phyloP scores from a whole-genome alignment of 306 rosid genomes.

The Gillenia trifoliata region DNA sequence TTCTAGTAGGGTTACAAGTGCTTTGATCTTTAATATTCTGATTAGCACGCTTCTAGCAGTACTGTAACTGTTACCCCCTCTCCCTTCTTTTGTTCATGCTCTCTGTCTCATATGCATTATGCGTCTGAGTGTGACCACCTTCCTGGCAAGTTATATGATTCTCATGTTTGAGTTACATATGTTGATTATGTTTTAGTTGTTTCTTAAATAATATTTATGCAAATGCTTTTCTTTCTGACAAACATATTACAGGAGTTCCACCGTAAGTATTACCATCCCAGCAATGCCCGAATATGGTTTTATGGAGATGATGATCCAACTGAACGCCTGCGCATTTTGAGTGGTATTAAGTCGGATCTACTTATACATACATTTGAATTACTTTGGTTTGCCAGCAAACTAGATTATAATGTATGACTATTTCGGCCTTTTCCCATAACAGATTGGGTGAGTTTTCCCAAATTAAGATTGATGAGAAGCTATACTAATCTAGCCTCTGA shows the following conservation, averaged over 20 bases:
- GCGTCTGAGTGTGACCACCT: neutral
- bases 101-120: neutral
- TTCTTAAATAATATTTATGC: neutral
- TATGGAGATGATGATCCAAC: slow-evolving; percentile 96
- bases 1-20: neutral
- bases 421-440: neutral
- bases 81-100: neutral
- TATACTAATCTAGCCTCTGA: neutral
- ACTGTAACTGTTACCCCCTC: neutral
- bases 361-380: neutral
- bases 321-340: slow-evolving; percentile 80
- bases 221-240: slow-evolving; percentile 15
- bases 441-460: neutral
- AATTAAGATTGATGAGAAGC: neutral
- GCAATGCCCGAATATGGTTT: slow-evolving; percentile 94
- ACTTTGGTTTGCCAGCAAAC: neutral
- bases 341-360: slow-evolving; percentile 44
- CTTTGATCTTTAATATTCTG: neutral
- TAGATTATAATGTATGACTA: neutral
- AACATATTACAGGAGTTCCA: slow-evolving; percentile 77
- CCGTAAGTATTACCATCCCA: slow-evolving; percentile 85
- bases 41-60: neutral
- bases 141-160: neutral
- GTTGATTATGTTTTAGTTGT: neutral
- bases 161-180: neutral